phyloP scores from a whole-genome alignment of 2,329 filamentous ascomycete species.

The Neonectria coccinea region DNA sequence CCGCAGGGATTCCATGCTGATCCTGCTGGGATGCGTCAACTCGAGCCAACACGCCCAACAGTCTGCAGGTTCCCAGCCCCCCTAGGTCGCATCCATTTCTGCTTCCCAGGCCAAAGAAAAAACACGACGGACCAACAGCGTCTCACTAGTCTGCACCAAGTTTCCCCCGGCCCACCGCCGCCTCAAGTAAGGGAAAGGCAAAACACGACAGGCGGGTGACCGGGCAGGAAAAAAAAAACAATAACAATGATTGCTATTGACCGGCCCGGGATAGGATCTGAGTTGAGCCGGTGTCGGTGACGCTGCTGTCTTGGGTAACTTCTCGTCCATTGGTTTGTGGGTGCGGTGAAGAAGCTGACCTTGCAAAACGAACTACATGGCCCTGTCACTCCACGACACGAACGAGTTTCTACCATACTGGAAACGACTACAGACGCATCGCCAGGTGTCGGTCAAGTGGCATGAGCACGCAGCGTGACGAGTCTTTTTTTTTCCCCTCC shows the following conservation, averaged over 20 bases:
- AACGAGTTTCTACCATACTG: conserved; percentile 21
- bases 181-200: conserved; percentile 24
- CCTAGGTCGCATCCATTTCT: conserved; percentile 36
- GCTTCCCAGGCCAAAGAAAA: conserved; percentile 31
- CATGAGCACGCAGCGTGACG: conserved; percentile 13
- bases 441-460: conserved; percentile 18
- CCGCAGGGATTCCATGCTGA: conserved; percentile 36
- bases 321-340: neutral
- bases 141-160: conserved; percentile 27
- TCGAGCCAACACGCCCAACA: conserved; percentile 33
- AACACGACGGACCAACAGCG: conserved; percentile 39
- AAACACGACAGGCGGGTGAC: conserved; percentile 7
- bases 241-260: conserved; percentile 12
- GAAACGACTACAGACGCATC: conserved; percentile 24
- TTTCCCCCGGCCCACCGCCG: conserved; percentile 26
- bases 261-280: conserved; percentile 13
- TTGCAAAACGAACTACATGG: conserved; percentile 4
- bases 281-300: conserved; percentile 14
- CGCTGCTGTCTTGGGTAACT: neutral
- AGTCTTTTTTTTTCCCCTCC: conserved; percentile 11
- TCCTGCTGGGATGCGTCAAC: conserved; percentile 31
- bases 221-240: conserved; percentile 11
- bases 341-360: conserved; percentile 20
- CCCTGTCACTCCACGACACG: conserved; percentile 20
- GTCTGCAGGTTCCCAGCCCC: conserved; percentile 41